Evolutionary conservation across 768 basidiomycete species (phyloP).

Genomic region (Trametes maxima): DNA sequence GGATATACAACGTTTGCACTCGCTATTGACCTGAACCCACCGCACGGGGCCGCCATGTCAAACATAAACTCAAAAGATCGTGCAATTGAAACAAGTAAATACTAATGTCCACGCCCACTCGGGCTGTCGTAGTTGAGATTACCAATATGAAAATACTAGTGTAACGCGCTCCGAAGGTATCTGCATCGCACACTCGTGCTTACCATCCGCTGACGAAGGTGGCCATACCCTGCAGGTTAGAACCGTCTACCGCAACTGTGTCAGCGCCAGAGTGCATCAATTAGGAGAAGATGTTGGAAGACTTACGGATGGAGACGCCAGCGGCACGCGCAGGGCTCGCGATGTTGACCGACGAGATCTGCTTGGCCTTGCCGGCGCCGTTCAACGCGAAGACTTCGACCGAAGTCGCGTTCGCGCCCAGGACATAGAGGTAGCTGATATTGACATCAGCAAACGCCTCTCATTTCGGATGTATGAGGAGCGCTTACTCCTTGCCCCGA

Average conservation of each 20-base stretch:
- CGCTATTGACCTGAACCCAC: too few relatives aligned
- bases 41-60: too few relatives aligned
- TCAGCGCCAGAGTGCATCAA: not conserved
- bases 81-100: too few relatives aligned
- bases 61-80: too few relatives aligned
- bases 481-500: slow-evolving; percentile 33
- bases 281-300: not conserved
- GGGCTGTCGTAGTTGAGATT: not conserved
- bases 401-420: slow-evolving; percentile 40
- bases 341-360: slow-evolving; percentile 38
- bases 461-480: too few relatives aligned
- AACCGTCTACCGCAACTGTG: slow-evolving; percentile 22
- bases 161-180: not conserved
- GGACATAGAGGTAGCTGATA: slow-evolving; percentile 44
- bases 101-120: too few relatives aligned
- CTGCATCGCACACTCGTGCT: not conserved
- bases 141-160: not conserved
- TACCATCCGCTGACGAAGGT: slow-evolving; percentile 27
- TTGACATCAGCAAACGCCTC: not conserved
- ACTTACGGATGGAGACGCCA: slow-evolving; percentile 37
- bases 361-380: slow-evolving; percentile 40
- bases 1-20: too few relatives aligned
- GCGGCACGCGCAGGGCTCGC: slow-evolving; percentile 34
- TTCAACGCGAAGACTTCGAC: slow-evolving; percentile 43
- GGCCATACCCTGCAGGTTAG: slow-evolving; percentile 42